phyloP scores from a whole-genome alignment of 164 flowering plant species.

The Dillenia suffruticosa region DNA sequence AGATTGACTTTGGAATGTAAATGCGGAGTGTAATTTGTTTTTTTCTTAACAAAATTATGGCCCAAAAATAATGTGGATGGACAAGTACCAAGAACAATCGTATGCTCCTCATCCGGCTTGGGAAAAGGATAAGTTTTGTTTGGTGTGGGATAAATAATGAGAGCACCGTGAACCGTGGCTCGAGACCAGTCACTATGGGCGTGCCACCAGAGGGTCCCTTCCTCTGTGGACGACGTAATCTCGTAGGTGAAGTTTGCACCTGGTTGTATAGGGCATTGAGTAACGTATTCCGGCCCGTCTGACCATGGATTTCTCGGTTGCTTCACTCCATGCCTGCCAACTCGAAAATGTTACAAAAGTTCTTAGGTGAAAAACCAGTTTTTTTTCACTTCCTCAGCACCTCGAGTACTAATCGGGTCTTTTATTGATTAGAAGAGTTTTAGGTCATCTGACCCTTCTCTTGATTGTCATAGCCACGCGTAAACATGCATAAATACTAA shows the following conservation, averaged over 20 bases:
- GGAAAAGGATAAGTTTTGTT: conserved; percentile 31
- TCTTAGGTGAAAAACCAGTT: no score
- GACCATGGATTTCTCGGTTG: conserved; percentile 48
- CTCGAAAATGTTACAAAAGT: not conserved
- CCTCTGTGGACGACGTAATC: conserved; percentile 23
- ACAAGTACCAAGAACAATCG: conserved; percentile 24
- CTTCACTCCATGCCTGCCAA: conserved; percentile 42
- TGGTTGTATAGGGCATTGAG: conserved; percentile 34
- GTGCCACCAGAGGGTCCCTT: conserved; percentile 53
- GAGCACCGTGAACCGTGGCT: conserved; percentile 44
- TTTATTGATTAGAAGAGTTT: no score
- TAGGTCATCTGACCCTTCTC: no score
- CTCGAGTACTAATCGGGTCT: no score
- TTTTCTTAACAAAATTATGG: not conserved
- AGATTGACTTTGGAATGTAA: no score
- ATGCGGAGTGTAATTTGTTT: not conserved
- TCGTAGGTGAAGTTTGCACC: conserved; percentile 25
- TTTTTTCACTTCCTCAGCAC: no score
- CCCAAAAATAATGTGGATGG: not conserved
- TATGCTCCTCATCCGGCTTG: conserved; percentile 23
- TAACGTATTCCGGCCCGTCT: conserved; percentile 40
- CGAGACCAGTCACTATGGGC: conserved; percentile 46
- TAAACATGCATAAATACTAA: no score
- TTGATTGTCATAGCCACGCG: no score
- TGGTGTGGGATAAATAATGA: conserved; percentile 23